Percentiles rank a stretch among this genome's conserved stretches.
Conservation (phyloP, 1,139 yeast genomes). For the Zygotorulaspora mrakii region DNA sequence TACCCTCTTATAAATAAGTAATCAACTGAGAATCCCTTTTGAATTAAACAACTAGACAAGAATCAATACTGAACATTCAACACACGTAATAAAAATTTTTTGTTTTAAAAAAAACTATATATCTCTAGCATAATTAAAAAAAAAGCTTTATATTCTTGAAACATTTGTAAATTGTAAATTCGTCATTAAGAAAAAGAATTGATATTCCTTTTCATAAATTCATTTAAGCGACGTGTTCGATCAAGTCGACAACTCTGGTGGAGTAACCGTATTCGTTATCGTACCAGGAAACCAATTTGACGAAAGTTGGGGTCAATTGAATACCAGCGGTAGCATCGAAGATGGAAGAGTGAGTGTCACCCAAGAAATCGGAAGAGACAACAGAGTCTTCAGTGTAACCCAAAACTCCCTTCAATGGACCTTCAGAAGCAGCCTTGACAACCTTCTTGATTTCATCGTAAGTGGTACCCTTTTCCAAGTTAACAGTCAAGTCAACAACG, state of each 20-base stretch:
- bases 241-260: slow-evolving; percentile 84
- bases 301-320: slow-evolving; percentile 79
- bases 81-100: slow-evolving; percentile 3
- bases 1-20: background rate
- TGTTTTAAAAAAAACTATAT: slow-evolving; percentile 8
- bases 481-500: slow-evolving; percentile 70
- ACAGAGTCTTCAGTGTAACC: slow-evolving; percentile 86
- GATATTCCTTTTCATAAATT: slow-evolving; percentile 6
- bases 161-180: slow-evolving; percentile 5
- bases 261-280: slow-evolving; percentile 89
- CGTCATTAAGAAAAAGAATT: slow-evolving; percentile 13
- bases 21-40: background rate
- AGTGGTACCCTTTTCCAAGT: slow-evolving; percentile 64
- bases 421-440: slow-evolving; percentile 67
- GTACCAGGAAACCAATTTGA: slow-evolving; percentile 83
- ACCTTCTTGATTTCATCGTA: slow-evolving; percentile 75
- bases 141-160: slow-evolving; percentile 3
- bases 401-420: slow-evolving; percentile 67
- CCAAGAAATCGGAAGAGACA: slow-evolving; percentile 79
- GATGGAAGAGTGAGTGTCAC: slow-evolving; percentile 73
- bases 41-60: background rate
- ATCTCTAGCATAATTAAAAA: slow-evolving; percentile 10
- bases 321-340: slow-evolving; percentile 85
- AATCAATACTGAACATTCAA: background rate
- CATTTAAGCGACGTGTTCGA: slow-evolving; percentile 58